These are phyloP conservation scores for Ceratonia siliqua DNA, from an alignment of 306 rosid genomes.

Conservation along the genomic window DNA sequence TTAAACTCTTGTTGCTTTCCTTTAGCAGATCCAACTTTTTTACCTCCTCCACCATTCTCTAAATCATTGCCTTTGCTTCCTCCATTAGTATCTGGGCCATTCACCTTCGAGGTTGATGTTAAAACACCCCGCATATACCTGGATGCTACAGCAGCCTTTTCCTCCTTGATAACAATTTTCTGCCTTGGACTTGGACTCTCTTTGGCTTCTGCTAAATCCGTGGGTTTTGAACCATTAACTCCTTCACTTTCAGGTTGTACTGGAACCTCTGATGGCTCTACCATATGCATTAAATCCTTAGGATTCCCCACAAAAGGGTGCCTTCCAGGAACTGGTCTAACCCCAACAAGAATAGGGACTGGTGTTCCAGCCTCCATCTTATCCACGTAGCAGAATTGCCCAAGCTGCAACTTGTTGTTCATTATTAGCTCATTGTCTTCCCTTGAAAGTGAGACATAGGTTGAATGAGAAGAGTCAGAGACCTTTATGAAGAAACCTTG, in stretches of 20 bases:
- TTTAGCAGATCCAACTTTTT: slow-evolving; percentile 52
- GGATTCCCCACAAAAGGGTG: slow-evolving; percentile 86
- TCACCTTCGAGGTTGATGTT: slow-evolving; percentile 48
- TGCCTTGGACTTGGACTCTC: slow-evolving; percentile 52
- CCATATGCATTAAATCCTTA: slow-evolving; percentile 90
- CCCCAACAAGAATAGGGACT: slow-evolving; percentile 75
- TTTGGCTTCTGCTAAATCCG: slow-evolving; percentile 46
- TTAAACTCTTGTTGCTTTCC: slow-evolving; percentile 68
- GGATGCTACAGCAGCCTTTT: slow-evolving; percentile 72
- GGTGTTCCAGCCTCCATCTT: slow-evolving; percentile 67
- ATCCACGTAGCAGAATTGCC: slow-evolving; percentile 87
- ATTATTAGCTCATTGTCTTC: slow-evolving; percentile 81
- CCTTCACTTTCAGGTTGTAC: slow-evolving; percentile 39
- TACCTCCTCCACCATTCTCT: slow-evolving; percentile 53
- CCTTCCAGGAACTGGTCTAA: slow-evolving; percentile 76
- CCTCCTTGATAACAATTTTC: slow-evolving; percentile 82
- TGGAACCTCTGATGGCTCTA: slow-evolving; percentile 58
- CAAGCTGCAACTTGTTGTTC: slow-evolving; percentile 86
- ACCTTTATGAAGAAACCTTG: slow-evolving; percentile 84
- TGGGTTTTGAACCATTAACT: slow-evolving; percentile 35
- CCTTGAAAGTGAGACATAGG: slow-evolving; percentile 75
- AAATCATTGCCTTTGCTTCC: slow-evolving; percentile 55
- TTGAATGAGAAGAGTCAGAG: slow-evolving; percentile 90
- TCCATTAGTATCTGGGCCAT: slow-evolving; percentile 42
- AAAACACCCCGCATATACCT: slow-evolving; percentile 86